phyloP scores from a whole-genome alignment of 768 basidiomycete genomes.

The Rhizopogon vesiculosus region DNA sequence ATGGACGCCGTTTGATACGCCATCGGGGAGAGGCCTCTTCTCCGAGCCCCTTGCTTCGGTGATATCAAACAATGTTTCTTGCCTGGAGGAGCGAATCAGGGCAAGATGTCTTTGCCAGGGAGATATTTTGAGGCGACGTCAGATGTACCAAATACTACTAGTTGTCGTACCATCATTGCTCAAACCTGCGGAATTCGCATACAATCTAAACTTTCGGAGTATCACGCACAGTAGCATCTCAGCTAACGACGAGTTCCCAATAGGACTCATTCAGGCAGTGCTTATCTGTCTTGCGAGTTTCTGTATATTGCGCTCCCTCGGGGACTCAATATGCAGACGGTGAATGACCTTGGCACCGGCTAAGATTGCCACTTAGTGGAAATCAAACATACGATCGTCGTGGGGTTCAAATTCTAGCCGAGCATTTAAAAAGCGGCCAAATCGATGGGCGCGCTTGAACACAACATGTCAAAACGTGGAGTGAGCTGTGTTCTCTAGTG shows the following conservation, averaged over 20 bases:
- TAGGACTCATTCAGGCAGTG: neutral
- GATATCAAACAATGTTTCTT: neutral
- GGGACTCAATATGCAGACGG: neutral
- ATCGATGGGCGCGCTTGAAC: neutral
- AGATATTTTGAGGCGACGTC: neutral
- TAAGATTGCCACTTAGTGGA: neutral
- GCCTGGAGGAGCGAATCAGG: neutral
- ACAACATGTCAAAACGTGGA: neutral
- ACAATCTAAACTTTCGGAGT: neutral
- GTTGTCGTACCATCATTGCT: neutral
- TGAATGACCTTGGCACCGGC: neutral
- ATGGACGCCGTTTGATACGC: neutral
- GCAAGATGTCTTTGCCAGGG: neutral
- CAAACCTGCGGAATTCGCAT: neutral
- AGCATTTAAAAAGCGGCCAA: neutral
- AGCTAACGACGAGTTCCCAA: slow-evolving; percentile 4
- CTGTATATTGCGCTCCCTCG: neutral
- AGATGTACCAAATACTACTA: neutral
- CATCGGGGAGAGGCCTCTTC: neutral
- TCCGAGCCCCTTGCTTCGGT: neutral
- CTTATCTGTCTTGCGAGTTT: neutral
- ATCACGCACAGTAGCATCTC: slow-evolving; percentile 2
- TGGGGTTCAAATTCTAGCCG: slow-evolving; percentile 2
- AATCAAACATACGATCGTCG: slow-evolving; percentile 1
- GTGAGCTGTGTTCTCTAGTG: neutral